Evolutionary conservation across 2,329 filamentous ascomycete genomes (phyloP), one percentile per base, ranked within the genome.

Genomic region (Sclerotiophoma versabilis): DNA sequence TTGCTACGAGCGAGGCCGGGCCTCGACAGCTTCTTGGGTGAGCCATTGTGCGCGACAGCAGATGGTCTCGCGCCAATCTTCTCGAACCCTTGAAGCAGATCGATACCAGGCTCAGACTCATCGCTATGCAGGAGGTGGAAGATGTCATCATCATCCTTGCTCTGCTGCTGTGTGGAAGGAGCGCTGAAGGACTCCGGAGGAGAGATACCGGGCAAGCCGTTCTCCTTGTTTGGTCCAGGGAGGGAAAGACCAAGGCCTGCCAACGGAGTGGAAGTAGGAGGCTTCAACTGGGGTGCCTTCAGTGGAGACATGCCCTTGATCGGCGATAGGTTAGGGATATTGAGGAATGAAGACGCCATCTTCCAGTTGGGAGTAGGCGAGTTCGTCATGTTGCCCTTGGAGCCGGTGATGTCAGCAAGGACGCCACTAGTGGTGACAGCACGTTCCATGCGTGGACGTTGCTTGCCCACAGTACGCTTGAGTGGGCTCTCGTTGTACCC

Each of bases 71-170:
- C 70, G 44, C 89, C 89, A 69, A 92, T 92, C 77, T 87, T 89
- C 70, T 88, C 85, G 65, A 92, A 92, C 9, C 88, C 88, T 68
- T 90, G 87, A 38, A 90, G 82, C 60, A 92, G 87, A 65, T 92
- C 89, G 44, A 92, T 81, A 12, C 83, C 76, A 54, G 87, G 85
- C 53, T 84, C 80, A 3, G 78, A 77, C 33, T 86, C 84, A 55
- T 88, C 86, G 51, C 81, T 79, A 45, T 86, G 77, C 33, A 87
- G 80, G 29, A 86, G 82, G 17, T 79, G 76, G 63, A 82, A 85
- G 25, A 85, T 80, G 12, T 84, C 83, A 7, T 84, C 81, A 32
- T 83, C 81, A 37, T 83, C 80, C 12, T 69, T 54, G 49, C 65
- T 54, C 32, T 64, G 50, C 52, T 66, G 48, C 25, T 57, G 54